These are phyloP conservation scores for Sophora flavescens DNA, from an alignment of 306 rosid species.

Conservation along the genomic window DNA sequence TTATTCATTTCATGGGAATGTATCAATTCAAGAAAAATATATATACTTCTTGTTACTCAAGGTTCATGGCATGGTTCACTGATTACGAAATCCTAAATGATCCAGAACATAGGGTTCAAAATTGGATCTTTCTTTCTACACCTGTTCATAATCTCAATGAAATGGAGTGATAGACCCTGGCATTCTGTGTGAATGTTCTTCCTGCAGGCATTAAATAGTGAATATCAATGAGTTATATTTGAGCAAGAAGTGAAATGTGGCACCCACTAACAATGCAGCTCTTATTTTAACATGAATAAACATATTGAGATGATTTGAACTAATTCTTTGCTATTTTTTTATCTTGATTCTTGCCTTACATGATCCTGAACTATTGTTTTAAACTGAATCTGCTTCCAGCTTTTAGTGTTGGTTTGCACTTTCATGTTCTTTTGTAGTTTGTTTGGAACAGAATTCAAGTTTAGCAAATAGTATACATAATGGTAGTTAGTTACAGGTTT, in stretches of 20 bases:
- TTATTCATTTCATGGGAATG: background rate
- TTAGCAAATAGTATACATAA: background rate
- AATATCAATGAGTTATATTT: background rate
- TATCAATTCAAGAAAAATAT: background rate
- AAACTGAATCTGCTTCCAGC: background rate
- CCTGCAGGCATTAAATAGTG: background rate
- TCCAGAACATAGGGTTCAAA: conserved; percentile 13
- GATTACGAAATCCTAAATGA: background rate
- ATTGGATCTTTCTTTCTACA: background rate
- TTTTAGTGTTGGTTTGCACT: conserved; percentile 4
- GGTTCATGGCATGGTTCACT: background rate
- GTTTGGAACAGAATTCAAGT: background rate
- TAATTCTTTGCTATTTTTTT: background rate
- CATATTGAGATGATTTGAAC: background rate
- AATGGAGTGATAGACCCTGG: conserved; percentile 1
- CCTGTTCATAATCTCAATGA: background rate
- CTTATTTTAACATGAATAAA: background rate
- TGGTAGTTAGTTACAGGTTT: background rate
- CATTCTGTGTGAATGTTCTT: background rate
- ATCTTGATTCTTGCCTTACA: background rate
- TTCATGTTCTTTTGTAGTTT: background rate
- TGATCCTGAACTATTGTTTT: conserved; percentile 1
- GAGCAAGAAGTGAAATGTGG: background rate
- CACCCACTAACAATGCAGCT: background rate
- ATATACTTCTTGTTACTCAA: background rate